phyloP scores from a whole-genome alignment of 805 yeast genomes.

The Starmera quercuum region DNA sequence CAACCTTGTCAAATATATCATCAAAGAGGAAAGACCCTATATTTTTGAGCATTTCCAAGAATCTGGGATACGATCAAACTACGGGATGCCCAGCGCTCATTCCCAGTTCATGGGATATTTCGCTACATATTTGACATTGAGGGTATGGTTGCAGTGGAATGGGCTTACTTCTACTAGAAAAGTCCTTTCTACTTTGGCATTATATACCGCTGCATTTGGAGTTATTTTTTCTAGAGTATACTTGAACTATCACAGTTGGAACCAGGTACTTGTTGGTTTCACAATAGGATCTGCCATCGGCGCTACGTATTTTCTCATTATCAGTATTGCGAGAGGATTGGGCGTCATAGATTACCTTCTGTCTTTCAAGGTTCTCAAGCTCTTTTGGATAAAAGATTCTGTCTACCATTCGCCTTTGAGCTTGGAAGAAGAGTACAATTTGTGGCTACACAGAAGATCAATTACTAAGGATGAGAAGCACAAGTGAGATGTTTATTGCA shows the following conservation, averaged over 20 bases:
- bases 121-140: conserved; percentile 46
- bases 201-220: conserved; percentile 23
- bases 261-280: conserved; percentile 72
- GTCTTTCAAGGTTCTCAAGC: conserved; percentile 43
- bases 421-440: conserved; percentile 37
- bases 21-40: conserved; percentile 73
- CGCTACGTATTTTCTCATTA: conserved; percentile 42
- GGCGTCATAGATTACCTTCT: conserved; percentile 66
- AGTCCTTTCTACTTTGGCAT: conserved; percentile 19
- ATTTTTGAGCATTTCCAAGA: conserved; percentile 27
- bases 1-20: conserved; percentile 51
- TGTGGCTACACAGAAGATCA: conserved; percentile 21
- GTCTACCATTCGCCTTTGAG: conserved; percentile 40
- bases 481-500: background rate
- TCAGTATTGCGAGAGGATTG: conserved; percentile 49
- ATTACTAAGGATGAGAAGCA: background rate
- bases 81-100: conserved; percentile 98
- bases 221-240: conserved; percentile 71
- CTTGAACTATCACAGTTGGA: conserved; percentile 64
- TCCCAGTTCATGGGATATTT: conserved; percentile 92
- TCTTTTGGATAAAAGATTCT: conserved; percentile 53
- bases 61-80: conserved; percentile 45
- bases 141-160: conserved; percentile 35
- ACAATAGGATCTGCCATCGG: conserved; percentile 58
- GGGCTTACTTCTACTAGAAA: conserved; percentile 23